Evolutionary conservation across 805 yeast species (phyloP).

Genomic region (Ogataea dorogensis): DNA sequence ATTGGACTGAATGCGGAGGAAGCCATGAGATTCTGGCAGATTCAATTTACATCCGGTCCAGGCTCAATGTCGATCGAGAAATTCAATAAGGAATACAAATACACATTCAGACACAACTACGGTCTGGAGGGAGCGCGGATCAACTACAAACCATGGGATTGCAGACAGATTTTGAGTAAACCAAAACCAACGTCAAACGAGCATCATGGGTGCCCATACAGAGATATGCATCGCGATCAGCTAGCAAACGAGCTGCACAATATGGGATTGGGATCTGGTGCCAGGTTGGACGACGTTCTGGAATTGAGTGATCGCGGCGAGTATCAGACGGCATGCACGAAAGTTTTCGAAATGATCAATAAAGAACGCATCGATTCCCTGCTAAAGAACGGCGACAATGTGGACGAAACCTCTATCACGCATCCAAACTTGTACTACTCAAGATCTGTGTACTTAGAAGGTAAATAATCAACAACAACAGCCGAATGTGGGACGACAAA

Average conservation of each 20-base stretch:
- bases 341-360: conserved; percentile 77
- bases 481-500: too few relatives aligned
- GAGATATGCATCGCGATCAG: conserved; percentile 68
- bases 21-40: conserved; percentile 81
- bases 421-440: conserved; percentile 91
- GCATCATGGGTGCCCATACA: conserved; percentile 90
- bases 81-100: conserved; percentile 84
- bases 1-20: conserved; percentile 87
- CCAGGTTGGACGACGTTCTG: conserved; percentile 52
- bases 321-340: conserved; percentile 84
- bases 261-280: conserved; percentile 64
- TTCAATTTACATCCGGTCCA: conserved; percentile 56
- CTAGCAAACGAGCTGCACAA: conserved; percentile 53
- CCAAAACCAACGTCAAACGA: conserved; percentile 69
- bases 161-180: conserved; percentile 69
- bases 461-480: conserved; percentile 14
- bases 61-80: conserved; percentile 62
- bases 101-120: conserved; percentile 84
- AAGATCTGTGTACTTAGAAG: conserved; percentile 60
- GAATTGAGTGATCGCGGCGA: conserved; percentile 69
- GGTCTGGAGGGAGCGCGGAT: conserved; percentile 90
- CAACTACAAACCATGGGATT: conserved; percentile 83
- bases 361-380: conserved; percentile 39
- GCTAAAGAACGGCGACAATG: conserved; percentile 38
- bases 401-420: conserved; percentile 60